phyloP scores from a whole-genome alignment of 192 early-diverging fungal species.

The Gamsiella multidivaricata region DNA sequence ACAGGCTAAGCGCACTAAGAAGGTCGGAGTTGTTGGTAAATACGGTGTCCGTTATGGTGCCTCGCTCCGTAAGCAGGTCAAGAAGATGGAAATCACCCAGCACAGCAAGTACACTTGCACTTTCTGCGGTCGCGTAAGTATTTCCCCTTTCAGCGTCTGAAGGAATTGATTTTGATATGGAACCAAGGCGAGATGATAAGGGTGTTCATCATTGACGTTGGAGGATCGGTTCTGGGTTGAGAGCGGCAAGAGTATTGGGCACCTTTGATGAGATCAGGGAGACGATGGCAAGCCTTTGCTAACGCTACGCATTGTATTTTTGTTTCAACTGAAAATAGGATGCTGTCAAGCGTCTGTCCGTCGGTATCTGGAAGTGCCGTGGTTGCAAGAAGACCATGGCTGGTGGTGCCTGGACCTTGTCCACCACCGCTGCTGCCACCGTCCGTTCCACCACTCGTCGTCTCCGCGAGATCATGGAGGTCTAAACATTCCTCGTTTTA shows the following conservation, averaged over 20 bases:
- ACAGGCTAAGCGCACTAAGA: slow-evolving; percentile 95
- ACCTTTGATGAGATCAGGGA: too few relatives aligned
- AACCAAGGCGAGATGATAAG: too few relatives aligned
- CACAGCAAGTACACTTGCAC: slow-evolving; percentile 99
- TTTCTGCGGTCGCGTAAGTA: slow-evolving; percentile 95
- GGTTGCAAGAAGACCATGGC: slow-evolving; percentile 95
- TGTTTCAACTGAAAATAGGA: slow-evolving; percentile 71
- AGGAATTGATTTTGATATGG: neutral
- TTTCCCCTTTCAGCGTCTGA: too few relatives aligned
- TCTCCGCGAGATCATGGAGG: slow-evolving; percentile 93
- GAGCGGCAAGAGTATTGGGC: too few relatives aligned
- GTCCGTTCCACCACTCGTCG: slow-evolving; percentile 97
- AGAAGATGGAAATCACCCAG: slow-evolving; percentile 98
- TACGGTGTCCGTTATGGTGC: slow-evolving; percentile 99
- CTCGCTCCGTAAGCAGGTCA: slow-evolving; percentile 93
- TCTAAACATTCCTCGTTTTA: slow-evolving; percentile 67
- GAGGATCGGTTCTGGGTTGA: too few relatives aligned
- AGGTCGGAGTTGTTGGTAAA: slow-evolving; percentile 99
- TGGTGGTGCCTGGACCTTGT: slow-evolving; percentile 97
- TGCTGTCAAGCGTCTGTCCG: slow-evolving; percentile 91
- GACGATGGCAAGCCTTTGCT: too few relatives aligned
- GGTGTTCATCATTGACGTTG: too few relatives aligned
- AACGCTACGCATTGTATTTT: too few relatives aligned
- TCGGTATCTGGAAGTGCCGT: slow-evolving; percentile 99
- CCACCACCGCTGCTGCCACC: slow-evolving; percentile 91